These are phyloP conservation scores for Fusarium sororula DNA, from an alignment of 2,329 filamentous ascomycete genomes.

Conservation along the genomic window DNA sequence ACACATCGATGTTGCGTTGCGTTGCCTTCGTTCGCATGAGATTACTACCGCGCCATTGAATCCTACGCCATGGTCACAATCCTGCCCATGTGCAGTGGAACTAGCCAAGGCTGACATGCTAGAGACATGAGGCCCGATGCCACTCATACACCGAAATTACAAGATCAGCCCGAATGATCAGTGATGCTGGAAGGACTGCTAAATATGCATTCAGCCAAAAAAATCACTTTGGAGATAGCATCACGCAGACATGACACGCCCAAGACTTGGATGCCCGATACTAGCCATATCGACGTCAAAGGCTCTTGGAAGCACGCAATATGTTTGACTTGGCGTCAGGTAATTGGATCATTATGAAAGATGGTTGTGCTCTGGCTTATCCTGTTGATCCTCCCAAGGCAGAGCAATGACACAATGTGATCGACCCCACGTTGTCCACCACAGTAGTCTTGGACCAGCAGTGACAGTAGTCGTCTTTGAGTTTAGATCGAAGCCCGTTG, in stretches of 20 bases:
- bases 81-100: not conserved
- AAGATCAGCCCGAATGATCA: conserved; percentile 2
- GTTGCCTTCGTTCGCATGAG: not conserved
- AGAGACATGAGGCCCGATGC: not conserved
- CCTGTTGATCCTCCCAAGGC: not conserved
- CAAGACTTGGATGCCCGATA: not conserved
- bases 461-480: not conserved
- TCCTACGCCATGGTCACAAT: not conserved
- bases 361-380: not conserved
- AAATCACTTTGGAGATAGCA: not conserved
- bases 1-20: not conserved
- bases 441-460: not conserved
- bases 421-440: not conserved
- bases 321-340: not conserved
- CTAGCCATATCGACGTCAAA: not conserved
- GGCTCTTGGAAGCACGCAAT: not conserved
- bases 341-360: not conserved
- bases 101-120: not conserved
- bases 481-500: not conserved
- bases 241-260: not conserved
- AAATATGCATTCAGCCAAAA: not conserved
- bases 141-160: conserved; percentile 7
- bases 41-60: not conserved
- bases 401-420: not conserved
- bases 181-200: not conserved